These are phyloP conservation scores for Pythium periplocum DNA, from an alignment of 352 stramenopile genomes.

Conservation along the genomic window DNA sequence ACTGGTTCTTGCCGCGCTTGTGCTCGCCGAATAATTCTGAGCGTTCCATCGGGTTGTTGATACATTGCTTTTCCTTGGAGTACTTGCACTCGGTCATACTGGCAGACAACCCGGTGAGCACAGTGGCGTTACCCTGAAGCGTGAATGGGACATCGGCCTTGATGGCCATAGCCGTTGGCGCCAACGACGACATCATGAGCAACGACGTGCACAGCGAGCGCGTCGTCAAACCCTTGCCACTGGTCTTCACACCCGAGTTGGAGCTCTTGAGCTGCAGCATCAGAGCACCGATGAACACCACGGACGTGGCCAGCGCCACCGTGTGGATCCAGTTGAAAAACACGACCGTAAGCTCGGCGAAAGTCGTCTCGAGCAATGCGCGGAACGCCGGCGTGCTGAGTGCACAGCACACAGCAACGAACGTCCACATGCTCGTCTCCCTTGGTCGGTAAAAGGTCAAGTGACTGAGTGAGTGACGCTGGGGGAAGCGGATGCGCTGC, in stretches of 20 bases:
- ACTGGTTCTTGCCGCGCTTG: conserved; percentile 37
- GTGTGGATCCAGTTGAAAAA: conserved; percentile 54
- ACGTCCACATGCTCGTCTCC: conserved; percentile 40
- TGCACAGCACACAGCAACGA: conserved; percentile 40
- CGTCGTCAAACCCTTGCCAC: neutral
- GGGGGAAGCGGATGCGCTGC: no score
- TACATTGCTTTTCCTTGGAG: conserved; percentile 49
- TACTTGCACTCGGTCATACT: conserved; percentile 64
- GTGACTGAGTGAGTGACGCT: no score
- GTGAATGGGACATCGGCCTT: conserved; percentile 18
- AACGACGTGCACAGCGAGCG: conserved; percentile 30
- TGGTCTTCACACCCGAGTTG: no score
- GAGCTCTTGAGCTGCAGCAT: conserved; percentile 4
- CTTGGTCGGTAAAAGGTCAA: no score
- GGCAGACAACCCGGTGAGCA: conserved; percentile 29
- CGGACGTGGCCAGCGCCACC: conserved; percentile 18
- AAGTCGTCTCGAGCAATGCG: conserved; percentile 47
- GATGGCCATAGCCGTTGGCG: conserved; percentile 24
- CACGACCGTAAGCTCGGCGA: conserved; percentile 55
- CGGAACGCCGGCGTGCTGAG: conserved; percentile 52
- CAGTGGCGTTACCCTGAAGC: conserved; percentile 31
- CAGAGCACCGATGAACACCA: conserved; percentile 26
- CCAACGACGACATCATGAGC: conserved; percentile 31
- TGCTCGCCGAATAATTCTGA: conserved; percentile 42
- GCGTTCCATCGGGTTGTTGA: conserved; percentile 45